Evolutionary conservation across 768 basidiomycete species (phyloP), one percentile per base, ranked within the genome.

Genomic region (Infundibulicybe gibba): DNA sequence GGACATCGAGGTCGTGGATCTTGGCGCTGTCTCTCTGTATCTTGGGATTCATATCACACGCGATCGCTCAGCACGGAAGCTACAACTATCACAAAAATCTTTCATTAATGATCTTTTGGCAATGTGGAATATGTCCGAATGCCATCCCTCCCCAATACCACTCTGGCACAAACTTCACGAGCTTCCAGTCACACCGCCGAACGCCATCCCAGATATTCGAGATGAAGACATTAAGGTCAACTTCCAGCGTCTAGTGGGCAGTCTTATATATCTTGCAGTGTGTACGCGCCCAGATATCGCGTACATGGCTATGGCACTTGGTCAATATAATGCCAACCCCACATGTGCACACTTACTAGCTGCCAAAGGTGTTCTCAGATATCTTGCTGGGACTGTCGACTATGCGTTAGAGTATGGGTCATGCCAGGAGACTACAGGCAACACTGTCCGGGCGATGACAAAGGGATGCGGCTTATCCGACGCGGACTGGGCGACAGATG

Each of bases 401-500:
- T 47, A 47, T 4, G 16, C 42, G 0, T 43, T 68, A 0, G 51
- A 54, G 8, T 66, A 55, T 38, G 34, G 47, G 2, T 41, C 47
- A 14, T 12, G 31, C 40, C 13, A 33, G 5, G 21, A 38, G 10
- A 33, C 47, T 14, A 2, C 8, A 2, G n/a, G n/a, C n/a, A n/a
- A n/a, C n/a, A n/a, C 25, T 4, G 8, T 25, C 25, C 8, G 25
- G 25, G 25, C 8, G 25, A 25, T 25, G 25, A n/a, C 25, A 25
- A 25, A 43, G n/a, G n/a, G n/a, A 35, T 21, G 44, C 34, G 51
- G 55, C 3, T 67, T 51, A 43, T 50, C 51, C 10, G 67, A 72
- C 45, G 57, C 67, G 0, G 69, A 71, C 48, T 69, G 59, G 59
- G 68, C 56, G 3, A 46, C 48, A 14, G 52, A 62, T 53, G n/a